Base-by-base conservation (phyloP, 208 protist genomes). In the Leishmania turanica region DNA sequence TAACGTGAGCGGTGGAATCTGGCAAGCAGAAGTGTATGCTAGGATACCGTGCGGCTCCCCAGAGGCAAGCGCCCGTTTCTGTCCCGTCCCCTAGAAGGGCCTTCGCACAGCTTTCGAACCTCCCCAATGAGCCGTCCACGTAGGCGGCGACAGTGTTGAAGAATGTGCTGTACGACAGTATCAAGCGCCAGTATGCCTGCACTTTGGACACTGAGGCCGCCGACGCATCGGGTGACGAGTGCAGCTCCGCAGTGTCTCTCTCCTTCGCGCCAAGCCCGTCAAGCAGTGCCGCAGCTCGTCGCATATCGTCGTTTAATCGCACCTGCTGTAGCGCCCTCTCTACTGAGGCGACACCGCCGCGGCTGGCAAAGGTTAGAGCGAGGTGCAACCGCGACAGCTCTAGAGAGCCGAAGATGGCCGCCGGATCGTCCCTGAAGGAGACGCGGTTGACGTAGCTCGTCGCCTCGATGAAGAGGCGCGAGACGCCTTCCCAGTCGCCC, bases 101-200 rank as follows among this genome's bases (percentile, higher is more conserved):
- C 27, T 37, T 62, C 7, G 85, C 85, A 60, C 81, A 70, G 3
- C 7, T 19, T 40, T 83, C 77, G 13, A 88, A 86, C 37, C 75
- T n/a, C 0, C 78, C 85, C 49, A 27, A 34, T 54, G 84, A 34
- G 11, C 75, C 80, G 21, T 84, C 79, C 40, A 84, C 31, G 42
- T 82, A 84, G 11, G 84, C 66, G 4, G 88, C 53, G 47, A 84
- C 74, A n/a, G 83, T 75, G 81, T 92, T 70, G 69, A 92, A 90
- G 74, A 90, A 92, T 1, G 83, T 37, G 47, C 34, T 54, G 87
- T 90, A 89, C 21, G 88, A 82, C 42, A 68, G 62, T 58, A 85
- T 53, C 21, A 89, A 40, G 7, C 31, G 7, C 66, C 72, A 83
- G 69, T 79, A 85, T 62, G 78, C 79, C 58, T 84, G 74, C 24